Evolutionary conservation across 352 stramenopile genomes (phyloP).

Genomic region (Globisporangium okanoganense): DNA sequence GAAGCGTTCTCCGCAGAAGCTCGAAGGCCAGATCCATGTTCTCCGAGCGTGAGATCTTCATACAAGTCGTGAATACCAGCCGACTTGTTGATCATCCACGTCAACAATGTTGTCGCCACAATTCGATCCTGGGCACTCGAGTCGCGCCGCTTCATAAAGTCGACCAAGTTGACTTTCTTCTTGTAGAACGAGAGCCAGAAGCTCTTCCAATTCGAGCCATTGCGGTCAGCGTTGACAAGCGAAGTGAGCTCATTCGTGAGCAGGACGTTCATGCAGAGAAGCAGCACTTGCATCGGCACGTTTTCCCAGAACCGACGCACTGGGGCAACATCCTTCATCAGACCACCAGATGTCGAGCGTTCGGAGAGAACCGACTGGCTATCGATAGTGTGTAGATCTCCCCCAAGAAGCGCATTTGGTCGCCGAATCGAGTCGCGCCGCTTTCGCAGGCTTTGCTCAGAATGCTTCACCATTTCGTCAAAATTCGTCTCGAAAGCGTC

Average conservation of each 20-base stretch:
- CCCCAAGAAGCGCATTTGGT: background rate
- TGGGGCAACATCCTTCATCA: background rate
- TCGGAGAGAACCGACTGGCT: background rate
- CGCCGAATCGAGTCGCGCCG: conserved; percentile 6
- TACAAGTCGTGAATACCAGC: conserved; percentile 47
- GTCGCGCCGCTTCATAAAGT: conserved; percentile 31
- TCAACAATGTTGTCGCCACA: conserved; percentile 41
- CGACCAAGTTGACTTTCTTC: conserved; percentile 46
- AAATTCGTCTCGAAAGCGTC: conserved; percentile 46
- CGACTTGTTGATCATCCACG: conserved; percentile 42
- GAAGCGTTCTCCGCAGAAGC: background rate
- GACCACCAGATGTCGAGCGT: background rate
- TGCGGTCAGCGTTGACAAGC: conserved; percentile 39
- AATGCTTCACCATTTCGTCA: conserved; percentile 25
- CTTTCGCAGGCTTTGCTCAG: conserved; percentile 7
- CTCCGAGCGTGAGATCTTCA: conserved; percentile 22
- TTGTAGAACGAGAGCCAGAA: conserved; percentile 46
- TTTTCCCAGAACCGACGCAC: conserved; percentile 25
- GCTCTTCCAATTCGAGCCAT: conserved; percentile 27
- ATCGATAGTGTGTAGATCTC: background rate
- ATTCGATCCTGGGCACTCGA: conserved; percentile 27
- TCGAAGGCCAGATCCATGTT: background rate
- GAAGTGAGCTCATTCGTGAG: conserved; percentile 46
- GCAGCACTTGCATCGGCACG: conserved; percentile 46
- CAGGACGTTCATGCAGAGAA: conserved; percentile 55